Conservation (phyloP, 179 eudicot genomes). For the Heliamphora pulchella region DNA sequence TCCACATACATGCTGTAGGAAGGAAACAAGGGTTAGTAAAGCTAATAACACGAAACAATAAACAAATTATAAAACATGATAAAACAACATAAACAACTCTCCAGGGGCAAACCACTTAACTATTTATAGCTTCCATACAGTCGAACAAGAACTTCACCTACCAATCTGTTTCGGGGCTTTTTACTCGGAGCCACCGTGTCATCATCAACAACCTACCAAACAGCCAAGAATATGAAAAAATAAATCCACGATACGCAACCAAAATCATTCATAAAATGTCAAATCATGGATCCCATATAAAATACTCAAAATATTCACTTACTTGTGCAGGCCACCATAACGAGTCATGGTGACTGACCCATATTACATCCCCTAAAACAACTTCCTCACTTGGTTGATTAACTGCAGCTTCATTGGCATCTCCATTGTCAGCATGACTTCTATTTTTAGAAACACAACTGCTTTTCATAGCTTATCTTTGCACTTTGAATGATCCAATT, state of each 20-base stretch:
- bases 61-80: not conserved
- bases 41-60: not conserved
- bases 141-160: conserved; percentile 52
- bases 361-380: conserved; percentile 41
- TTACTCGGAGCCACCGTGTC: conserved; percentile 26
- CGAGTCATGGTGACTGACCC: conserved; percentile 42
- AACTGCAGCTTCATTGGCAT: conserved; percentile 17
- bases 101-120: conserved; percentile 27
- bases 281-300: not conserved
- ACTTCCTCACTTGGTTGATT: conserved; percentile 20
- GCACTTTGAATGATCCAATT: conserved; percentile 14
- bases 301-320: conserved; percentile 1
- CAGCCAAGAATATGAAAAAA: not conserved
- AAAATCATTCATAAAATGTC: not conserved
- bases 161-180: conserved; percentile 39
- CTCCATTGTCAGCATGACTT: conserved; percentile 20
- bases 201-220: conserved; percentile 44
- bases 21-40: conserved; percentile 11
- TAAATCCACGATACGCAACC: not conserved
- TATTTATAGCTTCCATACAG: conserved; percentile 62
- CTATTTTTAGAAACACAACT: conserved; percentile 14
- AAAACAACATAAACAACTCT: not conserved
- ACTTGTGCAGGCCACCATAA: conserved; percentile 86
- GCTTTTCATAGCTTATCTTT: conserved; percentile 33
- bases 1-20: conserved; percentile 45